Base-by-base conservation (phyloP, 352 stramenopile genomes). In the Globisporangium parvum region DNA sequence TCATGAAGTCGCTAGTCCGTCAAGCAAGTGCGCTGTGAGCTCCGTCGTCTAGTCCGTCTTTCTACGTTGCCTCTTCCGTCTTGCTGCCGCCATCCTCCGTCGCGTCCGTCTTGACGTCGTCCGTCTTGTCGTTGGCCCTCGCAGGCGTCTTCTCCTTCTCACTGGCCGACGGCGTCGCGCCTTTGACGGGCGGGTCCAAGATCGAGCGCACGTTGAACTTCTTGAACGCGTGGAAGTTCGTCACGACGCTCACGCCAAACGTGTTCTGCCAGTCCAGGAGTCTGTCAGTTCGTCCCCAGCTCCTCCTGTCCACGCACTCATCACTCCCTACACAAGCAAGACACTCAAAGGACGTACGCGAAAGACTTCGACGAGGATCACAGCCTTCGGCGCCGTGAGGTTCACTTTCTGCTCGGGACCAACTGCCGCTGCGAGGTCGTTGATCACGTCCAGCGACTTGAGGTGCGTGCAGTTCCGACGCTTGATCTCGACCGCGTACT, bases 141-240 rank as follows among this genome's bases (percentile, higher is more conserved):
- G 28, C 20, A 3, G 5, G 20, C 21, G 20, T 23, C 54, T 39
- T 51, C 44, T 9, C 41, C 26, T 56, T 54, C 42, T 59, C 53
- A 23, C 4, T 41, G 20, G 65, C 58, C 15, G 60, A 41, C 3
- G 59, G 26, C 37, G 63, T 77, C 6, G 56, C 51, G 18, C 58
- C 61, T 20, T 67, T 64, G 20, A 77, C 65, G 14, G 76, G 78
- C 12, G 80, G 78, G 0, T 89, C 78, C 39, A 91, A 73, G 52
- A 89, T 70, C 31, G 73, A 85, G 31, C 81, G 81, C 55, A 90
- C 77, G 57, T 90, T 92, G 62, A 77, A 92, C 68, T 87, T 86
- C 55, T 78, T 80, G 62, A 71, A 83, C 47, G 77, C 70, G 62
- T 90, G 75, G 57, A 88, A 92, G 55, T 87, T 70, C 42, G 71